These are phyloP conservation scores for Musa beccarii DNA, from an alignment of 176 grass and related monocot species.

Conservation along the genomic window DNA sequence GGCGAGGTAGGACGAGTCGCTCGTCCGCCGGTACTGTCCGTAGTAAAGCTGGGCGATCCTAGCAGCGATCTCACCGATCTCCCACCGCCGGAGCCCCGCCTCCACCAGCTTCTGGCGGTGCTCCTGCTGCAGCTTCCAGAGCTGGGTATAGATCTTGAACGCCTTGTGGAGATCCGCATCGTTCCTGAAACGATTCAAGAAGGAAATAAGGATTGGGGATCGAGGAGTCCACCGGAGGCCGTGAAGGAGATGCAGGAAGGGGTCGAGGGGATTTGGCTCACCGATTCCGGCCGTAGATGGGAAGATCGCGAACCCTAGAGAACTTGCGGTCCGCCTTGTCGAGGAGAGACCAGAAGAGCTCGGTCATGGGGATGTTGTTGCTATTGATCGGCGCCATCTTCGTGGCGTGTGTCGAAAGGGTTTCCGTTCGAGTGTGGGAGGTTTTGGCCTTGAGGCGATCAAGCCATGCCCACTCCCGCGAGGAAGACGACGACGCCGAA, in stretches of 20 bases:
- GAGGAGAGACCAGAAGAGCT: constrained; percentile 87
- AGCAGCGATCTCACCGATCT: constrained; percentile 87
- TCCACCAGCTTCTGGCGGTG: constrained; percentile 76
- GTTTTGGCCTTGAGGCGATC: not conserved
- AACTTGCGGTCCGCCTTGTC: constrained; percentile 94
- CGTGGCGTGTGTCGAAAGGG: not conserved
- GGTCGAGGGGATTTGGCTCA: not conserved
- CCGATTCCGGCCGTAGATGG: constrained; percentile 53
- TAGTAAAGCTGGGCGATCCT: constrained; percentile 94
- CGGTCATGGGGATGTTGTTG: constrained; percentile 32
- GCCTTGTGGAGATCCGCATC: constrained; percentile 76
- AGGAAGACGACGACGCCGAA: too few species aligned
- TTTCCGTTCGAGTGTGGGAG: not conserved
- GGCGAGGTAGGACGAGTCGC: constrained; percentile 66
- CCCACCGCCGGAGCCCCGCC: constrained; percentile 70
- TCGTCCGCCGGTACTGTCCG: constrained; percentile 78
- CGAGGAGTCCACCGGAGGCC: too few species aligned
- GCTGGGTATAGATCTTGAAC: constrained; percentile 80
- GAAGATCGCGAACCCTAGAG: constrained; percentile 76
- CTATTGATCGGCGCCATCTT: constrained; percentile 17
- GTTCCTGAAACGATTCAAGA: constrained; percentile 2
- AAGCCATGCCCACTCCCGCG: too few species aligned
- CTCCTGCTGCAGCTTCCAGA: constrained; percentile 89
- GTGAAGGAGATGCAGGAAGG: too few species aligned
- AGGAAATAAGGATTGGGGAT: not conserved